Evolutionary conservation across 208 protist species (phyloP).

Genomic region (Plasmodiophora brassicae): DNA sequence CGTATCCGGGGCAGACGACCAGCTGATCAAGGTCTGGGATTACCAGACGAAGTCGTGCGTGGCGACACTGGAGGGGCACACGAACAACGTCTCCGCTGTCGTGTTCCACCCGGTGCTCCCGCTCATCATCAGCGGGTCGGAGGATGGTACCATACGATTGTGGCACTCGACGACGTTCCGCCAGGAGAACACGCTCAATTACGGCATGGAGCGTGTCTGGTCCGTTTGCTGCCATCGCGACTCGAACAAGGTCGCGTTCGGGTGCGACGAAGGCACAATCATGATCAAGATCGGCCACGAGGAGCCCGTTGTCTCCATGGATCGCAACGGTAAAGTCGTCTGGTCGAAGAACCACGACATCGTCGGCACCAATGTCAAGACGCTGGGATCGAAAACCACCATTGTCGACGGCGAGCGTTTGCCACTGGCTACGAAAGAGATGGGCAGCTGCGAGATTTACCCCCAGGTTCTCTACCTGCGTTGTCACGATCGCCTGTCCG

Average conservation of each 20-base stretch:
- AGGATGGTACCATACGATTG: conserved; percentile 78
- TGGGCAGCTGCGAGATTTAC: conserved; percentile 85
- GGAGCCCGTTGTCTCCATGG: conserved; percentile 89
- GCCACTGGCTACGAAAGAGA: conserved; percentile 76
- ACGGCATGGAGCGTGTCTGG: conserved; percentile 88
- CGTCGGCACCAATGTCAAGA: conserved; percentile 62
- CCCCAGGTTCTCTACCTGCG: conserved; percentile 68
- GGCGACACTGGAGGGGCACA: conserved; percentile 89
- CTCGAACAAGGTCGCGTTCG: conserved; percentile 74
- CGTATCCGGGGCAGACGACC: conserved; percentile 83
- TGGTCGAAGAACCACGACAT: conserved; percentile 89
- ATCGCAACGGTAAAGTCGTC: conserved; percentile 88
- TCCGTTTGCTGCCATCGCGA: conserved; percentile 69
- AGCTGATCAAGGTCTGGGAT: conserved; percentile 92
- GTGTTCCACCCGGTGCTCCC: conserved; percentile 93
- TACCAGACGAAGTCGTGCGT: conserved; percentile 93
- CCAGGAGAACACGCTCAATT: conserved; percentile 83
- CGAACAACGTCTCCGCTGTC: conserved; percentile 86
- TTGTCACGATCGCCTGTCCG: background rate
- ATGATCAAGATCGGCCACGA: conserved; percentile 74
- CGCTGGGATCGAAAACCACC: background rate
- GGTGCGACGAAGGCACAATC: conserved; percentile 65
- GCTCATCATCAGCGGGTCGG: conserved; percentile 86
- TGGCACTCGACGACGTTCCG: conserved; percentile 90
- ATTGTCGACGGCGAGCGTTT: conserved; percentile 62